Evolutionary conservation across 164 flowering plant species (phyloP).

Genomic region (Akebia trifoliata): DNA sequence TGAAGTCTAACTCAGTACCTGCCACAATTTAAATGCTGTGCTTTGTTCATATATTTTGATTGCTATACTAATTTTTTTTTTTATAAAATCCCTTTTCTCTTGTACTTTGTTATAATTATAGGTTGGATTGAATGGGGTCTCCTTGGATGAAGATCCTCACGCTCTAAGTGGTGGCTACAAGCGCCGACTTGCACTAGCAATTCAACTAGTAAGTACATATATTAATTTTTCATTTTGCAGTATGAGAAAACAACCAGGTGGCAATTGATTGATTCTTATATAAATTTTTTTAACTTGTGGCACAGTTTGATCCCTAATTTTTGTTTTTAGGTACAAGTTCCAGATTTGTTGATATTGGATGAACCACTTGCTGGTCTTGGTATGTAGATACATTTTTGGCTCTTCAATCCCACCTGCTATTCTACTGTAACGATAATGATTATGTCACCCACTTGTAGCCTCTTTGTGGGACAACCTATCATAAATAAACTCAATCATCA

Average conservation of each 20-base stretch:
- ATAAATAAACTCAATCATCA: not conserved
- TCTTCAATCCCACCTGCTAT: slow-evolving; percentile 6
- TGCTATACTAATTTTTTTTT: not conserved
- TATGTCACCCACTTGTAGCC: not conserved
- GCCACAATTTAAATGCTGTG: not conserved
- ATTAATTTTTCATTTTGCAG: not conserved
- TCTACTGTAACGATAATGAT: not conserved
- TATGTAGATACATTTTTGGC: slow-evolving; percentile 29
- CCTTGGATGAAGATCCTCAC: slow-evolving; percentile 84
- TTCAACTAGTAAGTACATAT: slow-evolving; percentile 67
- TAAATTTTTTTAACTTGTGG: not conserved
- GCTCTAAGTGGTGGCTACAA: slow-evolving; percentile 99
- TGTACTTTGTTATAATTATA: slow-evolving; percentile 11
- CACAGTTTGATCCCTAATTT: not conserved
- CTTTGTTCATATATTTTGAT: not conserved
- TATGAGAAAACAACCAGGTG: not conserved
- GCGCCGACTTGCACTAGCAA: slow-evolving; percentile 94
- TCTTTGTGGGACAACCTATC: not conserved
- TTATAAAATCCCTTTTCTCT: not conserved
- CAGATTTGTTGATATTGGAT: slow-evolving; percentile 83
- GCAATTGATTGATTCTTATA: not conserved
- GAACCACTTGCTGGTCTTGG: slow-evolving; percentile 99
- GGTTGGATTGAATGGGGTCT: slow-evolving; percentile 84
- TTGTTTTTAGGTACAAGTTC: slow-evolving; percentile 71
- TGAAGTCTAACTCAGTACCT: not conserved